A percentile compares a stretch with the other conserved stretches of the same genome.
Evolutionary conservation across 371 early-diverging fungal genomes (phyloP).

Genomic region (Smittium mucronatum): DNA sequence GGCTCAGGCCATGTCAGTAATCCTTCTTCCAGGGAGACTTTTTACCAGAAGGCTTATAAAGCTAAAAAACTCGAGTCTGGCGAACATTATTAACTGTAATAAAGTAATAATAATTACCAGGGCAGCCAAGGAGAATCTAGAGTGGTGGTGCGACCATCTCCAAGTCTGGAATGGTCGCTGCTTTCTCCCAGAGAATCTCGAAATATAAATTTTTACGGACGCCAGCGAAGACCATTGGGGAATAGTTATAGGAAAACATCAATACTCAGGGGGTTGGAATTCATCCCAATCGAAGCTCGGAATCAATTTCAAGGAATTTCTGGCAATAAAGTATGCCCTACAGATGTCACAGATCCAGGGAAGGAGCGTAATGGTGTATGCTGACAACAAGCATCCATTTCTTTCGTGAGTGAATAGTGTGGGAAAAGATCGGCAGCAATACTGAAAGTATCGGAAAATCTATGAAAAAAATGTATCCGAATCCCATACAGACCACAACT

Average conservation of each 20-base stretch:
- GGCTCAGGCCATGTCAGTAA: slow-evolving; percentile 5
- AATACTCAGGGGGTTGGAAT: not conserved
- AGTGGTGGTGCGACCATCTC: not conserved
- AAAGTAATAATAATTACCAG: not conserved
- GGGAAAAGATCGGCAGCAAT: not conserved
- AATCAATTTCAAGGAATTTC: slow-evolving; percentile 1
- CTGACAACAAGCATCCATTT: not conserved
- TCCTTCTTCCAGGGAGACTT: not conserved
- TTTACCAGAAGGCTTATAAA: not conserved
- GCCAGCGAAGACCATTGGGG: not conserved
- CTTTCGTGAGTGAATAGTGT: not conserved
- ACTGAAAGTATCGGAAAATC: not conserved
- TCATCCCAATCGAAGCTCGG: not conserved
- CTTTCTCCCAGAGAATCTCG: not conserved
- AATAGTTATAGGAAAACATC: not conserved
- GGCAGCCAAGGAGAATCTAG: not conserved
- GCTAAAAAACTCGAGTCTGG: not conserved
- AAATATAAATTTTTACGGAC: not conserved
- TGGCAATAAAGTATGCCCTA: not conserved
- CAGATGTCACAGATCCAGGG: not conserved
- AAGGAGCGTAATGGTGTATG: not conserved
- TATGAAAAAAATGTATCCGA: not conserved
- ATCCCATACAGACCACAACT: not conserved
- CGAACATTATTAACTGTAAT: not conserved
- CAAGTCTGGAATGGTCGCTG: not conserved